These are phyloP conservation scores for Aspergillus fijiensis DNA, from an alignment of 2,329 filamentous ascomycete genomes.

Conservation along the genomic window DNA sequence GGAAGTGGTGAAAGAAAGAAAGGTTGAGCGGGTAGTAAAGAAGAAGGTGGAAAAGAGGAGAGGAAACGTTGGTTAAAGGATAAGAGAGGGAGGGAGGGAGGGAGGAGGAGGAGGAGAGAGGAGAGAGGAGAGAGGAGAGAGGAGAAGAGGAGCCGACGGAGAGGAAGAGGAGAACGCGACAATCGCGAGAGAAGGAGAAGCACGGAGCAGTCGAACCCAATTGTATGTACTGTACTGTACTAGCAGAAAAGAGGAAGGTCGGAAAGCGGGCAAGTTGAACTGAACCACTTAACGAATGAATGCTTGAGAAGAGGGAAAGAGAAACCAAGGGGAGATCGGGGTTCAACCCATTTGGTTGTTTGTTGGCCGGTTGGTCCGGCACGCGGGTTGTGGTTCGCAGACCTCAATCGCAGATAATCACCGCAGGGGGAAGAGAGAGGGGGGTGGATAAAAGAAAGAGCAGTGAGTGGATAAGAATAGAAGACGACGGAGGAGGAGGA, in stretches of 20 bases:
- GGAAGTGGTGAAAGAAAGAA: slow-evolving; percentile 11
- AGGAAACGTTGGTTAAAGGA: background rate
- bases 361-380: too few relatives aligned
- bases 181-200: background rate
- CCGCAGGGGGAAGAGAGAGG: too few relatives aligned
- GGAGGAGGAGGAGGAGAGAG: background rate
- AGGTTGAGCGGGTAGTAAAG: slow-evolving; percentile 8
- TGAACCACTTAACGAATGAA: too few relatives aligned
- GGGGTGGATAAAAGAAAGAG: too few relatives aligned
- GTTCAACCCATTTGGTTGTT: too few relatives aligned
- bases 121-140: background rate
- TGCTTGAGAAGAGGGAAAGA: too few relatives aligned
- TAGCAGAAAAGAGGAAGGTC: background rate
- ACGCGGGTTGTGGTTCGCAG: too few relatives aligned
- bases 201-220: background rate
- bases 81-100: slow-evolving; percentile 2
- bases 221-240: background rate
- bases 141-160: background rate
- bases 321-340: too few relatives aligned
- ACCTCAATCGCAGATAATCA: too few relatives aligned
- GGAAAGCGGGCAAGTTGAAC: too few relatives aligned
- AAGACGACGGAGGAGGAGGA: slow-evolving; percentile 2
- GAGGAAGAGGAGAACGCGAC: too few relatives aligned
- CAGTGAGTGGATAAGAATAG: background rate
- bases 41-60: background rate